Evolutionary conservation across 257 asterid genomes (phyloP).

Genomic region (Gentiana macrophylla): DNA sequence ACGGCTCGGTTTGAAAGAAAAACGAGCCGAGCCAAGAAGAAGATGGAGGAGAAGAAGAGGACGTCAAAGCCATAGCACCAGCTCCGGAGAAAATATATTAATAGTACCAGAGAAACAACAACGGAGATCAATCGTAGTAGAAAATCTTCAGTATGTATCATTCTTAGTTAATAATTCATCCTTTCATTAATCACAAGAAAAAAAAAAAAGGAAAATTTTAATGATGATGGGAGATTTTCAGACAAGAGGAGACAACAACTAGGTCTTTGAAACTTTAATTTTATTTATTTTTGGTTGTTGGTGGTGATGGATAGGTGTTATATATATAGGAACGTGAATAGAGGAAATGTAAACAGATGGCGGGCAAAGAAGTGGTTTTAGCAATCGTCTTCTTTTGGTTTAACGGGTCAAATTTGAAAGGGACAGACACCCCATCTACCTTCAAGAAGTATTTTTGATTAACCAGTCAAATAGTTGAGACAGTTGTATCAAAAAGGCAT

Average conservation of each 20-base stretch:
- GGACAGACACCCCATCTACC: neutral
- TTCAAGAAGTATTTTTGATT: neutral
- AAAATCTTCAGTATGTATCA: slow-evolving; percentile 18
- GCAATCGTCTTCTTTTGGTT: slow-evolving; percentile 5
- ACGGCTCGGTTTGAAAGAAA: neutral
- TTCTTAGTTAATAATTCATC: slow-evolving; percentile 9
- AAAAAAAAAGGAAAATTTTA: neutral
- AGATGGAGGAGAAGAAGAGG: slow-evolving; percentile 11
- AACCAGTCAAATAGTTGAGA: slow-evolving; percentile 10
- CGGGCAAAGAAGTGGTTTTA: neutral
- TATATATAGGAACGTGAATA: neutral
- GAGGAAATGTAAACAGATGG: slow-evolving; percentile 1
- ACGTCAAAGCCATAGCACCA: slow-evolving; percentile 6
- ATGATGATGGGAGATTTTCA: neutral
- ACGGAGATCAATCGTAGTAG: slow-evolving; percentile 13
- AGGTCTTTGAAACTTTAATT: neutral
- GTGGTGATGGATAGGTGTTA: neutral
- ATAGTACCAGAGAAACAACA: slow-evolving; percentile 9
- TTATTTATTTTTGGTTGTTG: too few relatives aligned
- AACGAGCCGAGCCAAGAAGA: neutral
- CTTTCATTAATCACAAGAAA: neutral
- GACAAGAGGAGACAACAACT: neutral
- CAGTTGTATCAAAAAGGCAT: too few relatives aligned
- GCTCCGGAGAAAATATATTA: slow-evolving; percentile 15
- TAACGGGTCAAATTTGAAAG: slow-evolving; percentile 28